These are phyloP conservation scores for Solanum raphanifolium DNA, from an alignment of 257 asterid species.

Conservation along the genomic window DNA sequence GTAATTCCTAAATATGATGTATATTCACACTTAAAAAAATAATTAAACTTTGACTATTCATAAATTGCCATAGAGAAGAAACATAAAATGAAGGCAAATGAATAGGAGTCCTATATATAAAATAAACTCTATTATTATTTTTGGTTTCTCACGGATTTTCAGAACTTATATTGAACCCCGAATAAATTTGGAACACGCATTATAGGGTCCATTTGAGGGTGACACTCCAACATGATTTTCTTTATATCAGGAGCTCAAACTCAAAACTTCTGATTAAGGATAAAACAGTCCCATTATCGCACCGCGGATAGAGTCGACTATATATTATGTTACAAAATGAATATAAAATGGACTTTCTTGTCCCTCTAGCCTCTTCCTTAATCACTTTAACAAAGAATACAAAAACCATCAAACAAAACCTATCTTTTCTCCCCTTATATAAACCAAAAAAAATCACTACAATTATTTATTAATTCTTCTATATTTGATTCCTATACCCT, in stretches of 20 bases:
- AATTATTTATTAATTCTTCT: neutral
- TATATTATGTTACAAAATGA: neutral
- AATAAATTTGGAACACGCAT: neutral
- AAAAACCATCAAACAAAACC: constrained; percentile 11
- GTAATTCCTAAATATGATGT: neutral
- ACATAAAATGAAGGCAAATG: neutral
- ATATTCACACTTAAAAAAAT: neutral
- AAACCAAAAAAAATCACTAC: neutral
- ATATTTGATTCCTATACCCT: neutral
- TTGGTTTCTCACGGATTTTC: neutral
- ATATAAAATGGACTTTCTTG: neutral
- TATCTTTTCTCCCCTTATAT: neutral
- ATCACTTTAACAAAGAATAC: neutral
- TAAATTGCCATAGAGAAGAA: neutral
- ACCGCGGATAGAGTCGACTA: neutral
- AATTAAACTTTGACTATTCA: neutral
- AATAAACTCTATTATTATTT: too few species aligned
- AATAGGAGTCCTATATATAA: neutral
- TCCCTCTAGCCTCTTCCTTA: neutral
- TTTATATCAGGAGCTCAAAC: too few species aligned
- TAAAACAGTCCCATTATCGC: accelerated
- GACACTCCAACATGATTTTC: too few species aligned
- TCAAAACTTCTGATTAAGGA: accelerated
- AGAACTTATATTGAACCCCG: too few species aligned
- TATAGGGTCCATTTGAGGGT: accelerated